Base-by-base conservation (phyloP, 768 basidiomycete genomes). In the Mycena metata region DNA sequence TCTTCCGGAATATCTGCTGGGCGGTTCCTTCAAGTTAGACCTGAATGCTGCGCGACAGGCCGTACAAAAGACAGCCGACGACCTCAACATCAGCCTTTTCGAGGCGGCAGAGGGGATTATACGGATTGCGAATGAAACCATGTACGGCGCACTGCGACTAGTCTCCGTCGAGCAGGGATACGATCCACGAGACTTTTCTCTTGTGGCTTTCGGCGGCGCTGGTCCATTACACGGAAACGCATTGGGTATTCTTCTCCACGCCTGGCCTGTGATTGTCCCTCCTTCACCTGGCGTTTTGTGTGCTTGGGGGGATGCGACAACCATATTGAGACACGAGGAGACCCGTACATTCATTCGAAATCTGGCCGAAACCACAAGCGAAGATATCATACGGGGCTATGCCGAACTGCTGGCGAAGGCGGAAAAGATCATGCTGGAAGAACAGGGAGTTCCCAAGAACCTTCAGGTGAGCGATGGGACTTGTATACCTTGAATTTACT, bases 51-150 rank as follows among this genome's bases (percentile, higher is more conserved):
- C 71, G 2, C 50, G 42, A 42, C 24, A n/a, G 7, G 73, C 73
- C 5, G 60, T 74, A 2, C 67, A 74, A 47, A 62, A 35, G 23
- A 64, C 63, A 5, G 73, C 73, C 5, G 71, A 72, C 33, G 70
- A 51, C 9, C 69, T 74, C 1, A 62, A 66, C 4, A 50, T 72
- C 39, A 43, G 58, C 35, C 45, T 72, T 21, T 63, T 47, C 41
- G 68, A 74, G 41, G 73, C 73, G 19, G 73, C 73, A 1, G 73
- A 72, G 33, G 73, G 68, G 1, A 72, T 72, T 35, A 21, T 74
- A 5, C 55, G 66, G 16, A 55, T 74, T 7, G 52, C 68, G 9
- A 67, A 70, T 17, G 73, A 74, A 45, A 72, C 56, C 3, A 74
- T 72, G 65, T 56, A 67, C n/a, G 73, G 71, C 10, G 68, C 67